These are phyloP conservation scores for Acidomyces sp. DNA, from an alignment of 495 filamentous ascomycete species.

Conservation along the genomic window DNA sequence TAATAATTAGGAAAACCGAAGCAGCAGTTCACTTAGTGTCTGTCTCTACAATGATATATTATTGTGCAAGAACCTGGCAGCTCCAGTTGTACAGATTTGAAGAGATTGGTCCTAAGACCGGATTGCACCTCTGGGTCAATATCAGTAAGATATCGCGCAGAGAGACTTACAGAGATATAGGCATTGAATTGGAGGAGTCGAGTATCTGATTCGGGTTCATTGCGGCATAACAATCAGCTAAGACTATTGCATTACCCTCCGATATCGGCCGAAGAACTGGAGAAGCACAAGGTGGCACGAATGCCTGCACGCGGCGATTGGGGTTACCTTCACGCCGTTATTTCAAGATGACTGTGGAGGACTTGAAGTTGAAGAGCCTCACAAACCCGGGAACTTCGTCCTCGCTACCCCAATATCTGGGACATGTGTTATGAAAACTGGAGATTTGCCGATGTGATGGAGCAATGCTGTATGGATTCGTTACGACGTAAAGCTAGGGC, in stretches of 20 bases:
- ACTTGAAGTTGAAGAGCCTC: conserved; percentile 44
- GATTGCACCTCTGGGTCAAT: neutral
- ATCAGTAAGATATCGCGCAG: neutral
- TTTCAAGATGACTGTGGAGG: conserved; percentile 42
- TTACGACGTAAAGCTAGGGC: too few relatives aligned
- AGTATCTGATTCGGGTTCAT: neutral
- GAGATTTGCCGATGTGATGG: conserved; percentile 49
- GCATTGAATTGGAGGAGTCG: neutral
- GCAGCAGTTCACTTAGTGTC: neutral
- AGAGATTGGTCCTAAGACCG: neutral
- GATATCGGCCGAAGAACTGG: conserved; percentile 29
- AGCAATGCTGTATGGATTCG: conserved; percentile 42
- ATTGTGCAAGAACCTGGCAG: neutral
- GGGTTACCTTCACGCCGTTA: conserved; percentile 38
- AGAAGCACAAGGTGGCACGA: conserved; percentile 7
- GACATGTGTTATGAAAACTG: conserved; percentile 45
- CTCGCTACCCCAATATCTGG: conserved; percentile 35
- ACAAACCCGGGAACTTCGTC: conserved; percentile 36
- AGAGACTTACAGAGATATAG: neutral
- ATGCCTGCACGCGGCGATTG: conserved; percentile 34
- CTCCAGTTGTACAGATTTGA: neutral
- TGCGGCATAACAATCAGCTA: conserved; percentile 32
- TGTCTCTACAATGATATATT: neutral
- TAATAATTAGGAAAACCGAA: neutral
- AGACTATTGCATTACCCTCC: conserved; percentile 55